phyloP scores from a whole-genome alignment of 768 basidiomycete species.

The Gloeostereum incarnatum region DNA sequence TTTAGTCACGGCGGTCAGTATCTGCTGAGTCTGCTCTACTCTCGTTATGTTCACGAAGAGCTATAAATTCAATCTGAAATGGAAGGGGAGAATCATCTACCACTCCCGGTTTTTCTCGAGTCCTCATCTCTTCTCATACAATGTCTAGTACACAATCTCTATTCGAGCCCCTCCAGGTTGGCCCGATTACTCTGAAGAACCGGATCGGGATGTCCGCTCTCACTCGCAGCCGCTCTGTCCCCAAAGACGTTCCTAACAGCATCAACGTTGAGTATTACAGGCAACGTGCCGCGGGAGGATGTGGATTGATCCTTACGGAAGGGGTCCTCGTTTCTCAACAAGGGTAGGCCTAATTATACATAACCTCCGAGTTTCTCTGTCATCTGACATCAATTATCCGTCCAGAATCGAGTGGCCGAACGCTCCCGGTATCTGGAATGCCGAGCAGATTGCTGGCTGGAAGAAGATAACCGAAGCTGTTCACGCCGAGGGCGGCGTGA shows the following conservation, averaged over 20 bases:
- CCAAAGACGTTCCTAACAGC: slow-evolving; percentile 22
- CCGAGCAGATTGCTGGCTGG: slow-evolving; percentile 20
- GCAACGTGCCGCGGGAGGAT: slow-evolving; percentile 25
- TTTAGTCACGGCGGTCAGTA: no score
- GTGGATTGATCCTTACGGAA: slow-evolving; percentile 24
- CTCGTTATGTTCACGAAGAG: no score
- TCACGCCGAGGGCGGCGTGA: slow-evolving; percentile 21
- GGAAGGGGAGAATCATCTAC: no score
- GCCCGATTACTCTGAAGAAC: slow-evolving; percentile 21
- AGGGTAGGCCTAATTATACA: slow-evolving; percentile 13
- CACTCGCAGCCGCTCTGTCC: slow-evolving; percentile 23
- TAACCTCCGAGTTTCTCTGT: neutral
- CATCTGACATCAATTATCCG: neutral
- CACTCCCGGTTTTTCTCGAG: no score
- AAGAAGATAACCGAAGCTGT: slow-evolving; percentile 22
- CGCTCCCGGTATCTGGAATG: slow-evolving; percentile 21
- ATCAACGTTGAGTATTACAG: slow-evolving; percentile 26
- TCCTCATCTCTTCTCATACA: no score
- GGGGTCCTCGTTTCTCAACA: slow-evolving; percentile 19
- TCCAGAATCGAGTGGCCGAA: slow-evolving; percentile 21
- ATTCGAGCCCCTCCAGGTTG: slow-evolving; percentile 20
- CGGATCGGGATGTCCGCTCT: slow-evolving; percentile 24
- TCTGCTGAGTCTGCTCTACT: no score
- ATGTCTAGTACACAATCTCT: slow-evolving; percentile 11
- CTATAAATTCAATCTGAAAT: no score